Conservation (phyloP, 2,329 filamentous ascomycete genomes). For the Torrubiella hemipterigena region DNA sequence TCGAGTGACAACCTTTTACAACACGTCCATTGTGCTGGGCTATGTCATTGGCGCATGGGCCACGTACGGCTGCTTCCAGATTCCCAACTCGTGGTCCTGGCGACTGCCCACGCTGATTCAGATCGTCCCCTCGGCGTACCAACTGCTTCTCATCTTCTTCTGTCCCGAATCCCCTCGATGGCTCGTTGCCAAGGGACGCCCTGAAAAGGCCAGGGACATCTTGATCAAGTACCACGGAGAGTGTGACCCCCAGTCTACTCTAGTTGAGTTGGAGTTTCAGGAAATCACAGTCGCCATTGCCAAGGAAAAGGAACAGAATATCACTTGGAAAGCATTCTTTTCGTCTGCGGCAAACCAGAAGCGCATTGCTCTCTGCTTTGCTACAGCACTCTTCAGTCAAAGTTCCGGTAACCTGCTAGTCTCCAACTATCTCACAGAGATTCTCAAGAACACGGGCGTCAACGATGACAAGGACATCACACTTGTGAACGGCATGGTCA, state of each 20-base stretch:
- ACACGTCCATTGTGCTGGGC: conserved; percentile 26
- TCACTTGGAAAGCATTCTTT: conserved; percentile 29
- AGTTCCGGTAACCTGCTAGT: conserved; percentile 28
- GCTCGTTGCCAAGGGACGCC: conserved; percentile 35
- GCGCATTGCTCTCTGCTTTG: conserved; percentile 25
- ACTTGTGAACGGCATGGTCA: conserved; percentile 27
- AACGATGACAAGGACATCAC: conserved; percentile 24
- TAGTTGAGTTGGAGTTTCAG: conserved; percentile 32
- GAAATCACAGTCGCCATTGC: conserved; percentile 35
- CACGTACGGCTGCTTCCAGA: conserved; percentile 19
- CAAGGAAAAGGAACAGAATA: conserved; percentile 29
- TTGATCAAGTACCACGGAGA: conserved; percentile 34
- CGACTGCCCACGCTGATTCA: conserved; percentile 41
- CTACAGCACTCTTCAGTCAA: conserved; percentile 26
- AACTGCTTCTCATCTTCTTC: conserved; percentile 33
- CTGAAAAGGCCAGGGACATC: conserved; percentile 30
- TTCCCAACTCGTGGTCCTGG: conserved; percentile 31
- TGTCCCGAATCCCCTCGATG: conserved; percentile 39
- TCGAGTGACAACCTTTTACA: conserved; percentile 24
- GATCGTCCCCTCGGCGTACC: conserved; percentile 26
- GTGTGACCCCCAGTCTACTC: conserved; percentile 32
- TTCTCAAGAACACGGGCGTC: conserved; percentile 26
- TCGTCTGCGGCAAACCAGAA: conserved; percentile 25
- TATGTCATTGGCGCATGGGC: conserved; percentile 25
- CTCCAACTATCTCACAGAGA: conserved; percentile 27